Conservation (phyloP, 2,329 filamentous ascomycete genomes). For the Pseudodiploospora longispora region DNA sequence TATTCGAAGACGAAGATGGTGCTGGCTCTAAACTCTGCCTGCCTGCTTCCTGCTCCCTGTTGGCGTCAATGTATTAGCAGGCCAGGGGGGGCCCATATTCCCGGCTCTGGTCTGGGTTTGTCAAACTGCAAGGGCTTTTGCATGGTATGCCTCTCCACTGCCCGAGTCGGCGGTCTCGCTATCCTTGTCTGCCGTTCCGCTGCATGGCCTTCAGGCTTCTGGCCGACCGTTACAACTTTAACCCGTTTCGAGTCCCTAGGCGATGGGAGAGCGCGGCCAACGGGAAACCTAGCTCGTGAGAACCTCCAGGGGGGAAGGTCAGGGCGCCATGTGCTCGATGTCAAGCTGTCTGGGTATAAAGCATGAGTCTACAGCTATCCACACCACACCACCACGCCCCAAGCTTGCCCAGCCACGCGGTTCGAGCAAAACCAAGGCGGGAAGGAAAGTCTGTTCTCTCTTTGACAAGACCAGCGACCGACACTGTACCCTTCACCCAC, state of each 20-base stretch:
- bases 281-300: not conserved
- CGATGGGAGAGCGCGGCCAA: not conserved
- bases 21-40: too few species aligned
- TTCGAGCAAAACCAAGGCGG: too few species aligned
- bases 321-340: not conserved
- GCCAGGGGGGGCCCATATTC: too few species aligned
- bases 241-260: constrained; percentile 2
- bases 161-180: constrained; percentile 15
- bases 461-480: too few species aligned
- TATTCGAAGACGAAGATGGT: too few species aligned
- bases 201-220: constrained; percentile 15
- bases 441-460: too few species aligned
- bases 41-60: too few species aligned
- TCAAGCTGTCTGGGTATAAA: not conserved
- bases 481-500: too few species aligned
- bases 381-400: too few species aligned
- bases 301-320: not conserved
- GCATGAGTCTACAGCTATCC: too few species aligned
- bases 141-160: constrained; percentile 14
- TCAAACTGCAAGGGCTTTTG: constrained; percentile 13
- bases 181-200: constrained; percentile 21
- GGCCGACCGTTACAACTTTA: constrained; percentile 17
- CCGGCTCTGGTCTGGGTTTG: not conserved
- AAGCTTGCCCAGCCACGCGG: too few species aligned
- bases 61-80: too few species aligned